Base-by-base conservation (phyloP, 1,284 basidiomycete species). In the Volvariella surrecta region DNA sequence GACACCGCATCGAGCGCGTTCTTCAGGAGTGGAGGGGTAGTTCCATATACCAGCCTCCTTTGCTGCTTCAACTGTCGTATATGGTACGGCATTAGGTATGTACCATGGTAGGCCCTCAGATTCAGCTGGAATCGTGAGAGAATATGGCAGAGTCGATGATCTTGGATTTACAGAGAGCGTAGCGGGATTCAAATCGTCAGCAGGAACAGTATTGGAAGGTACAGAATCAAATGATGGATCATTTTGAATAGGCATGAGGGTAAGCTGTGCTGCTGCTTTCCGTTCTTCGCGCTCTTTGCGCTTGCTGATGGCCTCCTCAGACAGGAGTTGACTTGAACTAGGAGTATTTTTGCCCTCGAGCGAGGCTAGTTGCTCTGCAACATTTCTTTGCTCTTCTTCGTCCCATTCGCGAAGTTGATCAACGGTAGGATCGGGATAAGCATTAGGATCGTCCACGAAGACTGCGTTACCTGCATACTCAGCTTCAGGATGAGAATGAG, bases 1-100 rank as follows among this genome's bases (percentile, higher is more conserved):
- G 3, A 93, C 82, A 3, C 73, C 82, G 50, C 84, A 89, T 45
- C 79, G 73, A 3, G 89, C 87, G 1, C 74, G 68, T 56, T 95
- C 82, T 30, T 69, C 58, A 2, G 73, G 59, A 1, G 69, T 82
- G 1, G 65, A 57, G 0, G 92, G 92, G 57, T 84, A 94, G 2
- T 66, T 65, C 88, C 89, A 95, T 20, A 94, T 58, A 1, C 81
- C 80, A 0, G 82, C 83, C 7, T 61, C 60, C 24, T 69, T 73
- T 1, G 91, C 87, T 0, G 70, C 62, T 4, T 71, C 64, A 17
- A 94, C 66, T 0, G 78, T 76, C 1, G 66, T 48, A 58, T 82
- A 83, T 3, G 67, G 59, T 45, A 60, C 58, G 2, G 46, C 39
- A 10, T 56, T 49, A 2, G 69, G 58, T 21, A 61, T 49, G 56